Percentiles rank a stretch among this genome's conserved stretches.
phyloP scores from a whole-genome alignment of 495 filamentous ascomycete genomes.

The Aspergillus biplanus region DNA sequence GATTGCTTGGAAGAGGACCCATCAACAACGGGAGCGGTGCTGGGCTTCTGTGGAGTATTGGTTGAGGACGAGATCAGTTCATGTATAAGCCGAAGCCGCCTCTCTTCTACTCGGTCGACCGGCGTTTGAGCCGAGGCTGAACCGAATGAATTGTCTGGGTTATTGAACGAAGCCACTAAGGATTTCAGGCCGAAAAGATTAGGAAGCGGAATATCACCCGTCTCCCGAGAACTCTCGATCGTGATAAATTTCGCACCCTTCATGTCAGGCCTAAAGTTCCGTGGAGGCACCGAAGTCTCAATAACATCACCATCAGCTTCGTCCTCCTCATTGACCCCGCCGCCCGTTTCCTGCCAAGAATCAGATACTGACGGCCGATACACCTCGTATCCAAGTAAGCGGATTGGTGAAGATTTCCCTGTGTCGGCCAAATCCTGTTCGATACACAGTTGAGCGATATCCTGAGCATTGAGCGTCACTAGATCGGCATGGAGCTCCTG shows the following conservation, averaged over 20 bases:
- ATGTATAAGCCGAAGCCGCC: conserved; percentile 43
- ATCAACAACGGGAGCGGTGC: conserved; percentile 6
- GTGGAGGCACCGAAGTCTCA: conserved; percentile 29
- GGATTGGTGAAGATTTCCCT: conserved; percentile 41
- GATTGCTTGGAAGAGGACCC: conserved; percentile 13
- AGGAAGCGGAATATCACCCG: conserved; percentile 41
- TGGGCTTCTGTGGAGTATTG: conserved; percentile 16
- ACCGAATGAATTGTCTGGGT: conserved; percentile 32
- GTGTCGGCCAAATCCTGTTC: conserved; percentile 62
- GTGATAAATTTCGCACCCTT: conserved; percentile 42
- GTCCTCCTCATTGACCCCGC: conserved; percentile 41
- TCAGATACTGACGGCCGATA: conserved; percentile 38
- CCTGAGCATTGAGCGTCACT: conserved; percentile 74
- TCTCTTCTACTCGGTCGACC: conserved; percentile 29
- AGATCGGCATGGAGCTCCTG: conserved; percentile 69
- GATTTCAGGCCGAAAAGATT: conserved; percentile 42
- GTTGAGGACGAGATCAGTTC: conserved; percentile 37
- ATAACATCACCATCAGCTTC: conserved; percentile 45
- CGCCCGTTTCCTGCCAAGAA: conserved; percentile 38
- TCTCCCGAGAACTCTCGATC: conserved; percentile 40
- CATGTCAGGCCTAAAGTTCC: conserved; percentile 26
- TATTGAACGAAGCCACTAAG: conserved; percentile 42
- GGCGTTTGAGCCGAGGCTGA: conserved; percentile 18
- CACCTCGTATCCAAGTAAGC: conserved; percentile 73
- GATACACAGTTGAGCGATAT: conserved; percentile 77